Evolutionary conservation across 1,284 basidiomycete species (phyloP).

Genomic region (Microstroma glucosiphilum): DNA sequence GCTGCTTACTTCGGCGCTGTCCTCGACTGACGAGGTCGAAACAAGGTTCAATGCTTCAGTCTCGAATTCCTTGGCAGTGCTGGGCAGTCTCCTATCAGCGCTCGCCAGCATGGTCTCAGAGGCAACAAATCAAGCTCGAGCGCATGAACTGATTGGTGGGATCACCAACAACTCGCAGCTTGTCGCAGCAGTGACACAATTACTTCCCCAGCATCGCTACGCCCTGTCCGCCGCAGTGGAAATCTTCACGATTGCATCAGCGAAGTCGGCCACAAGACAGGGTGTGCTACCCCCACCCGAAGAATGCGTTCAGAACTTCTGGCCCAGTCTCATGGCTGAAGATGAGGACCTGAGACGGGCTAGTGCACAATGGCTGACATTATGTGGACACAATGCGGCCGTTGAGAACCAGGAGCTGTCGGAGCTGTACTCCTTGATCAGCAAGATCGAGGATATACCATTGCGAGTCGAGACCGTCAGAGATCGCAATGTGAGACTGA

Average conservation of each 20-base stretch:
- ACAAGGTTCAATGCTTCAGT: too few species aligned
- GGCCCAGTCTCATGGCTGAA: conserved; percentile 23
- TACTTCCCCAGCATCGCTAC: conserved; percentile 12
- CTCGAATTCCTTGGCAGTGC: too few species aligned
- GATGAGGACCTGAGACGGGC: conserved; percentile 16
- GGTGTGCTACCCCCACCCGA: conserved; percentile 8
- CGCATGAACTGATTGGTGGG: too few species aligned
- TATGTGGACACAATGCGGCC: background rate
- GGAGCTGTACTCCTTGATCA: background rate
- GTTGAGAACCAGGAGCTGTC: background rate
- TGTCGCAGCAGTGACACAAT: too few species aligned
- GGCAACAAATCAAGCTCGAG: too few species aligned
- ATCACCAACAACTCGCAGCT: too few species aligned
- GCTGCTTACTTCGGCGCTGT: too few species aligned
- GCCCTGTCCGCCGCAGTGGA: conserved; percentile 17
- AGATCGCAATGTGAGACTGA: conserved; percentile 43
- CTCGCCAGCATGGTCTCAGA: too few species aligned
- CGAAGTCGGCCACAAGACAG: conserved; percentile 13
- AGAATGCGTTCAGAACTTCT: conserved; percentile 16
- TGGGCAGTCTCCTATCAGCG: too few species aligned
- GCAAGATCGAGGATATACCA: conserved; percentile 32
- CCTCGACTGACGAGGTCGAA: too few species aligned
- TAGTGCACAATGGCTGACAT: background rate
- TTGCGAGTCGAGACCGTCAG: conserved; percentile 34
- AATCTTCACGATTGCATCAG: conserved; percentile 13